phyloP scores from a whole-genome alignment of 2,329 filamentous ascomycete genomes.

The Decorospora gaudefroyi region DNA sequence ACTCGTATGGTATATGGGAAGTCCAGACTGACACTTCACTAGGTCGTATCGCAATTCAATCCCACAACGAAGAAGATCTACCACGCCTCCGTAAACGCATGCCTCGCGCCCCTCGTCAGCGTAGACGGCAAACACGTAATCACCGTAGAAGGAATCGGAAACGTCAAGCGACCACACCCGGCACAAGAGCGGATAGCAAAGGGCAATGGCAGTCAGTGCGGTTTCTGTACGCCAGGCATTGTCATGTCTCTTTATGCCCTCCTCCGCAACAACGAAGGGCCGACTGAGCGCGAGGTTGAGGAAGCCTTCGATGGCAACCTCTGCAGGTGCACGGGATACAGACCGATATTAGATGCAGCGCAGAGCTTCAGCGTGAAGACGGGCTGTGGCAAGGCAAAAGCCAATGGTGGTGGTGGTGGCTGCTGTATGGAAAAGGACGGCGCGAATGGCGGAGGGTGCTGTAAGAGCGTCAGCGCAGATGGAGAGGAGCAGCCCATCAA shows the following conservation, averaged over 20 bases:
- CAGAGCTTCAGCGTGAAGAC: conserved; percentile 76
- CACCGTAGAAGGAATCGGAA: conserved; percentile 94
- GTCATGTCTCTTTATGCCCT: conserved; percentile 97
- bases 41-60: conserved; percentile 87
- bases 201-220: conserved; percentile 89
- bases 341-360: conserved; percentile 90
- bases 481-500: conserved; percentile 54
- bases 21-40: conserved; percentile 11
- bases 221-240: conserved; percentile 96
- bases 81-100: conserved; percentile 95
- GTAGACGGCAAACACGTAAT: conserved; percentile 98
- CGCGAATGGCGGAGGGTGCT: conserved; percentile 51
- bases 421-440: conserved; percentile 70
- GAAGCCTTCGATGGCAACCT: conserved; percentile 97
- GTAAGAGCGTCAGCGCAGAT: conserved; percentile 44
- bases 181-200: conserved; percentile 89
- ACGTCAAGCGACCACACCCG: conserved; percentile 82
- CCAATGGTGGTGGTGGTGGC: conserved; percentile 64
- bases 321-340: conserved; percentile 93
- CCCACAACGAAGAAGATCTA: conserved; percentile 91
- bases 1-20: background rate
- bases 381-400: conserved; percentile 59
- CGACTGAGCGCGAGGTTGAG: conserved; percentile 82
- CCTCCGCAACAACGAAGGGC: conserved; percentile 78
- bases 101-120: conserved; percentile 87